Base-by-base conservation (phyloP, 352 stramenopile species). In the Globisporangium camurandrum region DNA sequence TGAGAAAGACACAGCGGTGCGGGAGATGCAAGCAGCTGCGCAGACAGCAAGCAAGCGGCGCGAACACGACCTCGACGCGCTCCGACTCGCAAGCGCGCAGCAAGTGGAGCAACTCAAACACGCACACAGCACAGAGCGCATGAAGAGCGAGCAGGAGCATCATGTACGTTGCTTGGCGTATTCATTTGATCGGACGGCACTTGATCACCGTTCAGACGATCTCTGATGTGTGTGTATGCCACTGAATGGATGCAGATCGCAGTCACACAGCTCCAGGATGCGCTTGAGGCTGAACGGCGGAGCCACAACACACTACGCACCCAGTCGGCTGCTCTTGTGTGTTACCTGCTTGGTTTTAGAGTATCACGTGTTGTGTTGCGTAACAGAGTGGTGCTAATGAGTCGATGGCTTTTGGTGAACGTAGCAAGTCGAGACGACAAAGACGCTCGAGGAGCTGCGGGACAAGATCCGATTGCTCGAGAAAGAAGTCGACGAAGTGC, bases 1-100 rank as follows among this genome's bases (percentile, higher is more conserved):
- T 51, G 77, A 89, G 46, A 87, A 86, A 46, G 77, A 86, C 16
- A 86, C 77, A 2, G 11, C 80, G 16, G 45, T 70, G 10, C 73
- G 71, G 24, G 77, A 89, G 43, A 71, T 89, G 54, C 67, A 71
- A n/a, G 24, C 79, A 31, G 59, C 84, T 10, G 33, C 67, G 2
- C 69, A 83, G 44, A 77, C 61, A 2, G 42, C 79, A 24, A 51
- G 73, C 14, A 86, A 79, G 45, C 71, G 67, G 26, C 70, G 71
- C 49, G 71, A 83, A 0, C 62, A 75, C 3, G 78, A 87, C 14
- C 24, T 86, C 7, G 54, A 77, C 26, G 62, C 84, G 45, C 41
- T 73, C 22, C 72, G 65, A 20, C 58, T 74, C 4, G 69, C 81
- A 4, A 73, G 62, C 40, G 71, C 87, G 17, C 59, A 64, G n/a